phyloP scores from a whole-genome alignment of 768 basidiomycete species.

The Panellus pusillus region DNA sequence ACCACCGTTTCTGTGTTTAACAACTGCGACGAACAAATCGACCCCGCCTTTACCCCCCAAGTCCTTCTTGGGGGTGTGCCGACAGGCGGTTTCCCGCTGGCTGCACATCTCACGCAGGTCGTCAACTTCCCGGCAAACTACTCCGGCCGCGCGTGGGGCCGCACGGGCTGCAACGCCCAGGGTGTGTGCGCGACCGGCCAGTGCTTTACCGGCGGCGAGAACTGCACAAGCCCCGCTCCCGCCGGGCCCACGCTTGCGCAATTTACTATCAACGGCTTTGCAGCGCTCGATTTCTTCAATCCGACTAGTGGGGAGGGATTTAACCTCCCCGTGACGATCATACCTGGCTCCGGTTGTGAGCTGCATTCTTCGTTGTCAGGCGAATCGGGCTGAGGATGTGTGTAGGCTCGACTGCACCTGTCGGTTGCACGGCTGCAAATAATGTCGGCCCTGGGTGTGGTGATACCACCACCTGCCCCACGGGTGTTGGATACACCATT shows the following conservation, averaged over 20 bases:
- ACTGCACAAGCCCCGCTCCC: constrained; percentile 9
- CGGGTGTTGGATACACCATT: constrained; percentile 11
- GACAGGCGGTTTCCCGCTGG: constrained; percentile 8
- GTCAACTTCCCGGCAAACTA: constrained; percentile 9
- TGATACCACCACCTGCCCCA: constrained; percentile 5
- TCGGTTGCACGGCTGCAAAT: constrained; percentile 9
- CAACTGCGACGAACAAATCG: constrained; percentile 7
- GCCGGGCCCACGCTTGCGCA: constrained; percentile 8
- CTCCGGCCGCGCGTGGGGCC: constrained; percentile 8
- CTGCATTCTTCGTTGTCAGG: neutral
- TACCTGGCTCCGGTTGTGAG: constrained; percentile 4
- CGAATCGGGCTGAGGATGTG: neutral
- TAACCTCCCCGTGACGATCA: constrained; percentile 10
- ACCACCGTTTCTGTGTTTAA: constrained; percentile 6
- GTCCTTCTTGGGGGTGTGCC: constrained; percentile 6
- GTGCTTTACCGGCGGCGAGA: constrained; percentile 10
- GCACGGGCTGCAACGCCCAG: constrained; percentile 6
- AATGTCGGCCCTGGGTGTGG: constrained; percentile 9
- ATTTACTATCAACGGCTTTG: constrained; percentile 7
- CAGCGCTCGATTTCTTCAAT: constrained; percentile 8
- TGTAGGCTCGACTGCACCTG: constrained; percentile 9
- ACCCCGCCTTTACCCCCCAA: constrained; percentile 10
- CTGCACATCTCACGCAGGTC: constrained; percentile 5
- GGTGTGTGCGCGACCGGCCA: constrained; percentile 10
- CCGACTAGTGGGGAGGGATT: constrained; percentile 10